Percentiles rank a stretch among this genome's conserved stretches.
Conservation (phyloP, 2,329 filamentous ascomycete species). For the Monosporascus sp. region DNA sequence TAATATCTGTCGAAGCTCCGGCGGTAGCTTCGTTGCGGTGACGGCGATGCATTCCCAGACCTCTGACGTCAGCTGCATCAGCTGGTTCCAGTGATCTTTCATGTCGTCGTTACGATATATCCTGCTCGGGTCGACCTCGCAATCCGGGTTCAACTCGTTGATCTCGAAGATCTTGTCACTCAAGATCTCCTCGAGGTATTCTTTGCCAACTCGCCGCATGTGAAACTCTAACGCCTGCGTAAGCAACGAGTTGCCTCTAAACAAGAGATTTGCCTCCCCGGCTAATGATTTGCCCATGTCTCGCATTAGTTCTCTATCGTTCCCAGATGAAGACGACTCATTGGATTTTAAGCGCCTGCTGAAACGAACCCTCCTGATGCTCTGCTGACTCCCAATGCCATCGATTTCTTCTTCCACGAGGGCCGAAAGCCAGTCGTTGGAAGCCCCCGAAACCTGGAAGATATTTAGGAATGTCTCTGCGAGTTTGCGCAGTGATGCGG, state of each 20-base stretch:
- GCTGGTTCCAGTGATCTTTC: slow-evolving; percentile 73
- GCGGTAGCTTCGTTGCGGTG: slow-evolving; percentile 69
- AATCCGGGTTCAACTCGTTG: slow-evolving; percentile 83
- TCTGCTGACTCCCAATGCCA: slow-evolving; percentile 76
- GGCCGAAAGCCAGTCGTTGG: slow-evolving; percentile 84
- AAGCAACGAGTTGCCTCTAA: slow-evolving; percentile 88
- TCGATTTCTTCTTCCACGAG: slow-evolving; percentile 97
- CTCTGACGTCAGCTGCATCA: slow-evolving; percentile 72
- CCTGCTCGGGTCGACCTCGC: slow-evolving; percentile 89
- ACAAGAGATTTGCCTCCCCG: slow-evolving; percentile 88
- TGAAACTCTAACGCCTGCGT: slow-evolving; percentile 93
- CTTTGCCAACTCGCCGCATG: slow-evolving; percentile 89
- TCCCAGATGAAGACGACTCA: slow-evolving; percentile 57
- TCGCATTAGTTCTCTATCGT: slow-evolving; percentile 67
- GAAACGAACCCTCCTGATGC: slow-evolving; percentile 68
- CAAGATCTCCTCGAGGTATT: slow-evolving; percentile 84
- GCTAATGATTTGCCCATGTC: slow-evolving; percentile 76
- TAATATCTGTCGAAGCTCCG: slow-evolving; percentile 78
- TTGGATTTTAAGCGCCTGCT: slow-evolving; percentile 65
- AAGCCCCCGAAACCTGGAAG: slow-evolving; percentile 83
- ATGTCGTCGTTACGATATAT: slow-evolving; percentile 63
- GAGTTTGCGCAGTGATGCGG: slow-evolving; percentile 70
- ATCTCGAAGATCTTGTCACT: slow-evolving; percentile 84
- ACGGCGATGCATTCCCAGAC: slow-evolving; percentile 78
- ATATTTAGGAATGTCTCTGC: slow-evolving; percentile 89